These are phyloP conservation scores for Suhomyces emberorum DNA, from an alignment of 805 yeast genomes.

Conservation along the genomic window DNA sequence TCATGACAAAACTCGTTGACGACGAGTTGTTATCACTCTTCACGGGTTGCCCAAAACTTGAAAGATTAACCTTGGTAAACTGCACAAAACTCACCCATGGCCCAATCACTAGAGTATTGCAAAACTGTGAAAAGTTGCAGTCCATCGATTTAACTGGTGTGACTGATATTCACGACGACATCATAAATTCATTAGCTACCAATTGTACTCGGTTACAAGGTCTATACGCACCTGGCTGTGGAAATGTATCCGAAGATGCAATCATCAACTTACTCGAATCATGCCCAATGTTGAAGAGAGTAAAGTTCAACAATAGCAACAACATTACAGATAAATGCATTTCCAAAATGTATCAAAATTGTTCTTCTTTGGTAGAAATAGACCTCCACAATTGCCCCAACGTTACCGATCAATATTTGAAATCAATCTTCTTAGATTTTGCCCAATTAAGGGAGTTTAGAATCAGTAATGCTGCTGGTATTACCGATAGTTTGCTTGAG, in stretches of 20 bases:
- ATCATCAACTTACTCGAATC: slow-evolving; percentile 53
- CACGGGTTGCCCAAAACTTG: slow-evolving; percentile 70
- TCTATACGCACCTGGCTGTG: slow-evolving; percentile 82
- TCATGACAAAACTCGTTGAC: slow-evolving; percentile 63
- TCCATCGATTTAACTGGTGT: slow-evolving; percentile 87
- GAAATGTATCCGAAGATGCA: slow-evolving; percentile 62
- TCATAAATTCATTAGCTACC: slow-evolving; percentile 62
- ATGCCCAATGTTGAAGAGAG: slow-evolving; percentile 76
- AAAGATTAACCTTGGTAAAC: slow-evolving; percentile 80
- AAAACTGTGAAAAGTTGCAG: slow-evolving; percentile 67
- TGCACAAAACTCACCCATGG: slow-evolving; percentile 61
- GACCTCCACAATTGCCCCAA: slow-evolving; percentile 82
- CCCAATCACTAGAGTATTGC: slow-evolving; percentile 60
- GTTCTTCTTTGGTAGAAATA: slow-evolving; percentile 82
- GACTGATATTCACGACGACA: slow-evolving; percentile 58
- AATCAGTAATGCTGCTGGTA: slow-evolving; percentile 65
- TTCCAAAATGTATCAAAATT: slow-evolving; percentile 57
- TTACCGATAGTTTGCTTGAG: slow-evolving; percentile 65
- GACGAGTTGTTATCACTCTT: slow-evolving; percentile 62
- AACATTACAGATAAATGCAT: slow-evolving; percentile 65
- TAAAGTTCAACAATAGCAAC: slow-evolving; percentile 72
- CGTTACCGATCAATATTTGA: slow-evolving; percentile 63
- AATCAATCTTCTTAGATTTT: slow-evolving; percentile 54
- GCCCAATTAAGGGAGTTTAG: slow-evolving; percentile 82
- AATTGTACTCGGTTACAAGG: slow-evolving; percentile 83